These are phyloP conservation scores for Exophiala alcalophila DNA, from an alignment of 2,329 filamentous ascomycete genomes.

Conservation along the genomic window DNA sequence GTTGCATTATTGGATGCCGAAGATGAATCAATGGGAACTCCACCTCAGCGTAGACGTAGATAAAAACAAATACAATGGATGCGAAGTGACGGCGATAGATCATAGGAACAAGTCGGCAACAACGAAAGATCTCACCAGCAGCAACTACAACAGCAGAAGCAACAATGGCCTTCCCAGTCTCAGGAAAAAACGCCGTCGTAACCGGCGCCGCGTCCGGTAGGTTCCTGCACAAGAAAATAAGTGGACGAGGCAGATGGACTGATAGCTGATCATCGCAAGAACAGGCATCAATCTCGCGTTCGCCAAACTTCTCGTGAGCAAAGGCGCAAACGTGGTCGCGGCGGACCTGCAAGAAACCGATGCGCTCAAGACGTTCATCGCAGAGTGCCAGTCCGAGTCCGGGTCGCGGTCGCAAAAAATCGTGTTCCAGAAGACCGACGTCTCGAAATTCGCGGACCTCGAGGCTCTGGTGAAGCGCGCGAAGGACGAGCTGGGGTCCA, in stretches of 20 bases:
- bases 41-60: too few species aligned
- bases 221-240: not conserved
- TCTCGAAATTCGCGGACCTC: conserved; percentile 49
- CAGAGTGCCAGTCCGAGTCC: conserved; percentile 6
- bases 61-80: too few species aligned
- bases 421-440: conserved; percentile 46
- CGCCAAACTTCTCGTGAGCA: conserved; percentile 40
- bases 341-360: conserved; percentile 43
- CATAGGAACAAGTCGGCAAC: too few species aligned
- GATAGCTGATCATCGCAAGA: not conserved
- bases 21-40: too few species aligned
- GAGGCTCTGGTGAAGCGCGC: conserved; percentile 49
- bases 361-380: conserved; percentile 41
- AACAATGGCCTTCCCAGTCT: conserved; percentile 1
- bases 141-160: too few species aligned
- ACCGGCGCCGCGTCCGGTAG: conserved; percentile 16
- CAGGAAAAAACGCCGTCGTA: conserved; percentile 17
- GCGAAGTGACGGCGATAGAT: too few species aligned
- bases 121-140: too few species aligned
- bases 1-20: too few species aligned
- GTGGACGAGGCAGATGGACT: not conserved
- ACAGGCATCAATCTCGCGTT: conserved; percentile 47
- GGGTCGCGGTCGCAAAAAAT: conserved; percentile 32
- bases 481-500: conserved; percentile 47
- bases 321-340: conserved; percentile 46